Base-by-base conservation (phyloP, 2,329 filamentous ascomycete genomes). In the Apiospora pterosperma region DNA sequence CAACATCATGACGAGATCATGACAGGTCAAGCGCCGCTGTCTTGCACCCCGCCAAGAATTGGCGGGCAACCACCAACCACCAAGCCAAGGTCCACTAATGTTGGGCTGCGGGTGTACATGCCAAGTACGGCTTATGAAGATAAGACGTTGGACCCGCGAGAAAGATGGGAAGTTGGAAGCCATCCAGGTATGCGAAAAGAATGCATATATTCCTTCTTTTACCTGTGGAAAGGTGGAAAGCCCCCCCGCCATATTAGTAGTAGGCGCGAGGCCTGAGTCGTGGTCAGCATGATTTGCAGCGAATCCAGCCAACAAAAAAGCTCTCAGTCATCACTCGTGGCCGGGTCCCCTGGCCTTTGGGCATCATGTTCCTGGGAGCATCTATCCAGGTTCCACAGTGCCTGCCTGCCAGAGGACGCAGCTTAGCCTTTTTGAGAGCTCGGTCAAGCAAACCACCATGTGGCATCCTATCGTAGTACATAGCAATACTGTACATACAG, bases 391-490 rank as follows among this genome's bases (percentile, higher is more conserved):
- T 55, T 10, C 48, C 48, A 55, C 48, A 34, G 6, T n/a, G 48
- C 28, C 48, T n/a, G 14, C 48, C 7, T 34, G 8, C 34, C 28
- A 52, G 16, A 31, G n/a, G 25, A 31, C 25, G 14, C 16, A 11
- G 38, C 55, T 42, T 41, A 62, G 21, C 60, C 42, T 8, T 10
- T 62, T 62, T 42, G 38, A 62, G 60, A 34, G 36, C 60, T 62
- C 60, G 60, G 60, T 62, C 36, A 62, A 62, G 60, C 60, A n/a
- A 61, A 61, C 36, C 19, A 34, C 28, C 48, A 55, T 41, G 36
- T 61, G 36, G 38, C 59, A 61, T 55, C 28, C 48, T n/a, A 55
- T 28, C 38, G 36, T 23, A 38, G 25, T n/a, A 42, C 38, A 31
- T 41, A 34, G 60, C 60, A n/a, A n/a, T n/a, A n/a, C n/a, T n/a